A percentile compares a stretch with the other conserved stretches of the same genome.
Conservation (phyloP, 345 rosid species). For the Gossypium turneri region DNA sequence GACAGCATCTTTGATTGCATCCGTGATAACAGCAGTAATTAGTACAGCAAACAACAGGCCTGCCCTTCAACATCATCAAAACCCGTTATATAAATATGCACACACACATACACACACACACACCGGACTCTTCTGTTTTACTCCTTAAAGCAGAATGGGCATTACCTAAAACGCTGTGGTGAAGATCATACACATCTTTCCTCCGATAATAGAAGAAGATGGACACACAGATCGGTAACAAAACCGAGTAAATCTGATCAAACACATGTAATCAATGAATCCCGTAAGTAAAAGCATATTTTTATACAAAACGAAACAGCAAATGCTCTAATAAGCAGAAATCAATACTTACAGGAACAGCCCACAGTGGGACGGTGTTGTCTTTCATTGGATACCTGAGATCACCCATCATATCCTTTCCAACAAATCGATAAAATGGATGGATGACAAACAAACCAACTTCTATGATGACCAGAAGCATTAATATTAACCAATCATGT, state of each 20-base stretch:
- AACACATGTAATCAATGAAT: conserved; percentile 3
- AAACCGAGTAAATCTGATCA: conserved; percentile 43
- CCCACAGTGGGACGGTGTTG: conserved; percentile 68
- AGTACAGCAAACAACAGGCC: conserved; percentile 60
- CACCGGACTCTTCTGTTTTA: too few species aligned
- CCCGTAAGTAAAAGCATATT: too few species aligned
- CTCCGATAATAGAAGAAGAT: conserved; percentile 44
- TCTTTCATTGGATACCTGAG: conserved; percentile 70
- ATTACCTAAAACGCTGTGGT: conserved; percentile 67
- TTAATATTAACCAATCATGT: conserved; percentile 75
- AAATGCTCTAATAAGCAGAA: too few species aligned
- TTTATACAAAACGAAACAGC: too few species aligned
- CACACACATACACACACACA: background rate
- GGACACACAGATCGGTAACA: conserved; percentile 56
- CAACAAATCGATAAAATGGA: conserved; percentile 80
- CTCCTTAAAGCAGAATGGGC: background rate
- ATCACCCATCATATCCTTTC: conserved; percentile 71
- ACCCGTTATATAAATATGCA: background rate
- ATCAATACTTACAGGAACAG: conserved; percentile 53
- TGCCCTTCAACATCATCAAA: conserved; percentile 15
- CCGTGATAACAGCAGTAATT: conserved; percentile 70
- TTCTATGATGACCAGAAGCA: conserved; percentile 46
- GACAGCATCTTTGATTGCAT: conserved; percentile 66
- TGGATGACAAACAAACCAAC: conserved; percentile 37
- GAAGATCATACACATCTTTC: conserved; percentile 75